These are phyloP conservation scores for Yarrowia divulgata DNA, from an alignment of 805 yeast species.

Conservation along the genomic window DNA sequence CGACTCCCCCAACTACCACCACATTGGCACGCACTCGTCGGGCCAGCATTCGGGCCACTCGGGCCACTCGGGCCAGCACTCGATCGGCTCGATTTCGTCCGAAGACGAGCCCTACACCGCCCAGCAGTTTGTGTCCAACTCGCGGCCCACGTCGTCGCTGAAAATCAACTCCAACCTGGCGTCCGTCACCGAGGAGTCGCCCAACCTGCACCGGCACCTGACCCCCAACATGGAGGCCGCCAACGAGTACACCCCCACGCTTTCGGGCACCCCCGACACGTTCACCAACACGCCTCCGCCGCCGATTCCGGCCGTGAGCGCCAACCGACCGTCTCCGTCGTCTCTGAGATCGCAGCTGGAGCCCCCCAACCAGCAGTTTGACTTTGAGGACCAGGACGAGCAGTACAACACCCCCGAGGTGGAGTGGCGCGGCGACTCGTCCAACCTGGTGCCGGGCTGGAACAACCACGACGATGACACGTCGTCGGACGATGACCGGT, in stretches of 20 bases:
- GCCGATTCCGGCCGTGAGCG: conserved; percentile 30
- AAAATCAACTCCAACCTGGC: conserved; percentile 27
- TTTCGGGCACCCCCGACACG: conserved; percentile 8
- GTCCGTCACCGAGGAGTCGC: conserved; percentile 25
- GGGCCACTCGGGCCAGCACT: conserved; percentile 20
- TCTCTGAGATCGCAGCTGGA: conserved; percentile 20
- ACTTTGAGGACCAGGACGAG: conserved; percentile 15
- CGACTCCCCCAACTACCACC: conserved; percentile 46
- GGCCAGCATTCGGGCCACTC: conserved; percentile 26
- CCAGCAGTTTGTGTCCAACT: conserved; percentile 26
- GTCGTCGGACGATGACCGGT: conserved; percentile 37
- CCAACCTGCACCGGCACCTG: conserved; percentile 25
- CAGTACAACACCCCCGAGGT: conserved; percentile 32
- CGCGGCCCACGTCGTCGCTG: conserved; percentile 31
- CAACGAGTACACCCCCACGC: conserved; percentile 33
- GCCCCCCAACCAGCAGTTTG: conserved; percentile 30
- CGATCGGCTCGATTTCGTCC: conserved; percentile 31
- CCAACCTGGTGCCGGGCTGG: conserved; percentile 25
- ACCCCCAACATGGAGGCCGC: conserved; percentile 28
- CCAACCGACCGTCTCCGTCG: conserved; percentile 32
- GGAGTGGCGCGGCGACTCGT: conserved; percentile 34
- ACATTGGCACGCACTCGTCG: conserved; percentile 24
- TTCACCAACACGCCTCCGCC: conserved; percentile 30
- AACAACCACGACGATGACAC: conserved; percentile 37
- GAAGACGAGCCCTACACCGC: conserved; percentile 32